Evolutionary conservation across 768 basidiomycete genomes (phyloP).

Genomic region (Agrocybe chaxingu): DNA sequence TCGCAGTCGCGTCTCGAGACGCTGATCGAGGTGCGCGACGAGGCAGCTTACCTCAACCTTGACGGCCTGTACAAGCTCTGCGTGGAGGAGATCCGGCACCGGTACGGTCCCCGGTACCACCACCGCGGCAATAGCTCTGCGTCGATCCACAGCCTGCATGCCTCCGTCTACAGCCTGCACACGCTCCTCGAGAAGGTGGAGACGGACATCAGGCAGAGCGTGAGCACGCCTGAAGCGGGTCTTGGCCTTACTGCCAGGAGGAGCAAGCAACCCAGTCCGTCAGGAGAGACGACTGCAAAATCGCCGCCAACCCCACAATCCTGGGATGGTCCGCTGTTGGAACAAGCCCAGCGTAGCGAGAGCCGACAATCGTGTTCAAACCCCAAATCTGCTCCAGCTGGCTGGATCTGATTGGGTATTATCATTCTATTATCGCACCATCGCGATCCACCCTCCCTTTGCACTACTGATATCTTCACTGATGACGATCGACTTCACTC

Average conservation of each 20-base stretch:
- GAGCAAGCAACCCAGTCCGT: conserved; percentile 1
- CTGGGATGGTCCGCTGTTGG: conserved; percentile 31
- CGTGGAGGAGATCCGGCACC: conserved; percentile 57
- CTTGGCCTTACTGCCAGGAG: background rate
- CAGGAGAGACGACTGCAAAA: conserved; percentile 13
- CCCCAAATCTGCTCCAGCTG: conserved; percentile 22
- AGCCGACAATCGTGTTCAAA: conserved; percentile 32
- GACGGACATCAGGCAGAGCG: conserved; percentile 21
- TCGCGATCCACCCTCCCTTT: background rate
- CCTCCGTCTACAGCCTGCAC: conserved; percentile 58
- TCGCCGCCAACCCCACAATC: conserved; percentile 44
- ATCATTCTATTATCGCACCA: background rate
- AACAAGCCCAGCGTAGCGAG: conserved; percentile 25
- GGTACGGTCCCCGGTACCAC: conserved; percentile 39
- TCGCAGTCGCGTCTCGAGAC: conserved; percentile 50
- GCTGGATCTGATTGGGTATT: conserved; percentile 23
- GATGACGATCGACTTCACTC: background rate
- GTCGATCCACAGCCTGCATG: conserved; percentile 45
- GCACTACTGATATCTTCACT: background rate
- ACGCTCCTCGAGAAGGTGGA: conserved; percentile 57
- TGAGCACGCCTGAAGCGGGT: background rate
- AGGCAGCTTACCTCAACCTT: conserved; percentile 74
- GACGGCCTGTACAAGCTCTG: conserved; percentile 64
- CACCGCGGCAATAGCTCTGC: conserved; percentile 36
- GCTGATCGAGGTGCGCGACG: conserved; percentile 75